phyloP scores from a whole-genome alignment of 345 rosid species.

The Pistacia atlantica region DNA sequence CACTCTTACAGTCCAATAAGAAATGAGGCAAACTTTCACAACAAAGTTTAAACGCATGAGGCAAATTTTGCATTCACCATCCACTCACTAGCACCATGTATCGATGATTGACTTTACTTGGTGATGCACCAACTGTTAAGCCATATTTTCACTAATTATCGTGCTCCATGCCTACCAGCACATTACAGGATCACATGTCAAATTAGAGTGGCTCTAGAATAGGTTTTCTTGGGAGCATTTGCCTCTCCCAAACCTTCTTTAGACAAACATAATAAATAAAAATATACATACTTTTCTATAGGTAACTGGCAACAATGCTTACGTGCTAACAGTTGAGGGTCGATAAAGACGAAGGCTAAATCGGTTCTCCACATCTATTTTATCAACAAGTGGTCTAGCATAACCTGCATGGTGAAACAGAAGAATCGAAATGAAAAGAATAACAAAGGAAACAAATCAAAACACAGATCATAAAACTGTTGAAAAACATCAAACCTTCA shows the following conservation, averaged over 20 bases:
- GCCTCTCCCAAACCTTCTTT: background rate
- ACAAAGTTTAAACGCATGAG: background rate
- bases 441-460: slow-evolving; percentile 4
- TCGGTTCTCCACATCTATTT: slow-evolving; percentile 46
- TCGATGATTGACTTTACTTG: background rate
- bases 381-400: slow-evolving; percentile 64
- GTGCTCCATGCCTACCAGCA: background rate
- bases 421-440: background rate
- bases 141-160: background rate
- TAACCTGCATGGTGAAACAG: slow-evolving; percentile 40
- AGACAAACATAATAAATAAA: background rate
- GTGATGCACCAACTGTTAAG: background rate
- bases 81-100: background rate
- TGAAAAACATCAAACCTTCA: slow-evolving; percentile 40
- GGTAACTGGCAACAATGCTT: slow-evolving; percentile 17
- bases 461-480: background rate
- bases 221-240: background rate
- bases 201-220: background rate
- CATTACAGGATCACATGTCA: background rate
- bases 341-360: slow-evolving; percentile 56
- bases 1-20: background rate
- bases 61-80: background rate
- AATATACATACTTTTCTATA: background rate
- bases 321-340: slow-evolving; percentile 66
- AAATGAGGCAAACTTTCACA: background rate